Evolutionary conservation across 202 grass and related monocot species (phyloP), one percentile per base, ranked within the genome.

Genomic region (Setaria viridis): DNA sequence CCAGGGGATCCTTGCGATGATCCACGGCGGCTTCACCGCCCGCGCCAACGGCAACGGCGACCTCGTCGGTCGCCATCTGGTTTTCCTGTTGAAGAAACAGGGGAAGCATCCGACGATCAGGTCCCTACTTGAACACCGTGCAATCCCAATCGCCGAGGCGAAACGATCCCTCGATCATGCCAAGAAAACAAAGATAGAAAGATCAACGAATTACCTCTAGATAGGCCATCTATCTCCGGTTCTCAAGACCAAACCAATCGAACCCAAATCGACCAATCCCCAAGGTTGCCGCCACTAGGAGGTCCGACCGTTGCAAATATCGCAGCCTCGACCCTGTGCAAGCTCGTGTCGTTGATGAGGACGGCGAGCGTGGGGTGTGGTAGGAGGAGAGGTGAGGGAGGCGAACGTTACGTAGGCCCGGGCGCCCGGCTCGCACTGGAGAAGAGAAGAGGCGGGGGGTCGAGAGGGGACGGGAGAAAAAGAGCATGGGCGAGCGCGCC

Each of bases 401-500:
- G 53, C 51, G 78, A 86, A 34, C 71, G 83, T 42, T 75, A 34
- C 60, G 71, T 81, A 19, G 82, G 87, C 62, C 77, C 76, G n/a
- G 62, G 42, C 7, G 42, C 42, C 16, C 1, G 20, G 55, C 39
- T 76, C 50, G 85, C 78, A 82, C 60, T 82, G 79, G 48, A 58
- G 88, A 74, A 74, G 83, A 21, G 0, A 37, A 46, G 65, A 43
- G 34, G 37, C 11, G 2, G 5, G 53, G 49, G 17, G 32, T 6
- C 12, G 51, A 19, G 32, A 68, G 63, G 76, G 67, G 82, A 35
- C 54, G 66, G 69, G 74, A 89, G 86, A 82, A 95, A 89, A 95
- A 86, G 93, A 83, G 90, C 56, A 87, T 6, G 89, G 65, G 0
- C 21, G 21, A n/a, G 70, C 9, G 81, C 25, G 82, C 93, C 93